Conservation (phyloP, 306 rosid genomes). For the Trichosanthes cucumerina region DNA sequence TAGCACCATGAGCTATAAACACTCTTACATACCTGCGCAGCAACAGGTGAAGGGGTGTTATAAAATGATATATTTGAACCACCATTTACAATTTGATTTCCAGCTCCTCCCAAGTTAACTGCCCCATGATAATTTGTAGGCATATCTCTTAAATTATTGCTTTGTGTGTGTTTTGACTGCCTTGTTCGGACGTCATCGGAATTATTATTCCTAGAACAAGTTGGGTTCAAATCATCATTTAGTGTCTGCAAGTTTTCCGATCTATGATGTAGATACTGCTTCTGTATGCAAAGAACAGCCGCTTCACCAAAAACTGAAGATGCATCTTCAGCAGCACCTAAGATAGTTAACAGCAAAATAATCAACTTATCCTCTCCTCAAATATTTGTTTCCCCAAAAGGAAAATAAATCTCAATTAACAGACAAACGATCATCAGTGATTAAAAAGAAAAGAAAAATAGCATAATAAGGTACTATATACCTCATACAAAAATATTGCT, state of each 20-base stretch:
- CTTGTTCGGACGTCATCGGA: constrained; percentile 59
- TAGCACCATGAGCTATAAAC: constrained; percentile 13
- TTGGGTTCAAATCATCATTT: constrained; percentile 45
- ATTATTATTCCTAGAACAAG: constrained; percentile 39
- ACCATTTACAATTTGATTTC: constrained; percentile 45
- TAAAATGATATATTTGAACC: constrained; percentile 61
- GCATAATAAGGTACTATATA: background rate
- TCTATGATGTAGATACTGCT: constrained; percentile 55
- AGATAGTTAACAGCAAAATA: constrained; percentile 16
- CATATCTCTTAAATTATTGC: constrained; percentile 55
- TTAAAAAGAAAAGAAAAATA: background rate
- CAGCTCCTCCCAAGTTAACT: constrained; percentile 50
- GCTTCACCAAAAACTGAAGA: constrained; percentile 79
- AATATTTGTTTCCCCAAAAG: background rate
- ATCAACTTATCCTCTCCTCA: background rate
- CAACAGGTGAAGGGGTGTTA: constrained; percentile 88
- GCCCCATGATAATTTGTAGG: constrained; percentile 60
- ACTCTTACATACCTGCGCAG: constrained; percentile 45
- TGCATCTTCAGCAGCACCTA: constrained; percentile 97
- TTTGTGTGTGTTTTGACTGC: constrained; percentile 56
- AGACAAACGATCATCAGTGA: background rate
- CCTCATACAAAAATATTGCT: background rate
- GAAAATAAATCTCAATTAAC: background rate
- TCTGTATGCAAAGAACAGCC: constrained; percentile 76
- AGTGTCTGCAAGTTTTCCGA: constrained; percentile 38